Evolutionary conservation across 371 early-diverging fungal genomes (phyloP), one percentile per base, ranked within the genome.

Genomic region (Mortierella sp.): DNA sequence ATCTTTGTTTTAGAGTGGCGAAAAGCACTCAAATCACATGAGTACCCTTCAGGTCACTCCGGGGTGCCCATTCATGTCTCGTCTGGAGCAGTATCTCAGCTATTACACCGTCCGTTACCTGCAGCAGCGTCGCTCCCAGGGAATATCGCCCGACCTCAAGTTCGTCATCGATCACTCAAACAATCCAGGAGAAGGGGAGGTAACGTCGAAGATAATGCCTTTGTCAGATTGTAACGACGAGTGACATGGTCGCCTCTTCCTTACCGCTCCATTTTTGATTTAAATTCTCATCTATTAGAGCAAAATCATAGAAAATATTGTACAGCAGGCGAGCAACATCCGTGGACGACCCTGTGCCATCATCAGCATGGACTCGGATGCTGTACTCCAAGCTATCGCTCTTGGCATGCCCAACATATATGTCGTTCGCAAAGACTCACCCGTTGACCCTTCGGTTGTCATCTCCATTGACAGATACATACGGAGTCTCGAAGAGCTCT

Each of bases 151-250:
- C 1, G 68, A 68, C 37, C 72, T 79, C 61, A 79, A 71, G 57
- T 79, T 79, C 50, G 64, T 79, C 21, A 72, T 79, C 23, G 79
- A 79, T 31, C 72, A 72, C 43, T 65, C 68, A 9, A 72, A 67
- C 64, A 72, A 71, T 17, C 79, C 79, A 15, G 79, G 79, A 7
- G 79, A 79, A 32, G 79, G 79, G 31, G 79, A 79, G 64, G 79
- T 79, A 71, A 31, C 37, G 2, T 21, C 1, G 17, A 5, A 15
- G 24, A 24, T 27, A 28, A 21, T 17, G 37, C 19, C 30, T 19
- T 41, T 30, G 34, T n/a, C n/a, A n/a, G n/a, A n/a, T n/a, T n/a
- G n/a, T n/a, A n/a, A n/a, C n/a, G n/a, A n/a, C n/a, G n/a, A n/a
- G n/a, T n/a, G n/a, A n/a, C n/a, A n/a, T n/a, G n/a, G n/a, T n/a